A percentile compares a stretch with the other conserved stretches of the same genome.
phyloP scores from a whole-genome alignment of 331 rosid species.

The Ulmus americana region DNA sequence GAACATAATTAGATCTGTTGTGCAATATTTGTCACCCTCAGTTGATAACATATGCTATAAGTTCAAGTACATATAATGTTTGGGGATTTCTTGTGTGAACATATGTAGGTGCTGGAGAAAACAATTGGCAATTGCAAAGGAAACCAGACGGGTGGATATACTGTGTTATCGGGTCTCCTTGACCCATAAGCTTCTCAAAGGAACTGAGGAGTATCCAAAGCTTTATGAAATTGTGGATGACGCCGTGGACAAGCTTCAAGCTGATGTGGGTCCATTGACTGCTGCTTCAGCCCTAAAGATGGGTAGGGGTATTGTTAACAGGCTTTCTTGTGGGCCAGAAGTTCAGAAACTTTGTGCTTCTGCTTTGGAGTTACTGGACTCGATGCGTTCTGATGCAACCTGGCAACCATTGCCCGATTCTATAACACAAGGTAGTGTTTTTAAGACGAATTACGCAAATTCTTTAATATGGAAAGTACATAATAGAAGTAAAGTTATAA shows the following conservation, averaged over 20 bases:
- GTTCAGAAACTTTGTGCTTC: constrained; percentile 76
- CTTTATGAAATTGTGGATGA: constrained; percentile 58
- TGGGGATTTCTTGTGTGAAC: constrained; percentile 18
- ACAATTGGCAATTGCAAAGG: constrained; percentile 68
- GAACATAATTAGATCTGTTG: not conserved
- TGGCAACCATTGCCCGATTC: constrained; percentile 28
- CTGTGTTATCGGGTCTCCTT: constrained; percentile 81
- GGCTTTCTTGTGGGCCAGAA: constrained; percentile 96
- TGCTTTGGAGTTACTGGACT: constrained; percentile 72
- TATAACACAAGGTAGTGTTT: constrained; percentile 45
- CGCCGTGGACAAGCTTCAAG: constrained; percentile 78
- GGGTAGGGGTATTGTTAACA: constrained; percentile 92
- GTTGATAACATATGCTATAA: not conserved
- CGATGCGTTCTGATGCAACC: constrained; percentile 33
- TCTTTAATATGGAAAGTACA: not conserved
- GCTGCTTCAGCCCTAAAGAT: constrained; percentile 75
- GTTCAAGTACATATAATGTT: constrained; percentile 17
- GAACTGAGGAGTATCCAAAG: constrained; percentile 51
- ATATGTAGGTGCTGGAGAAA: constrained; percentile 73
- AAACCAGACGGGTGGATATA: constrained; percentile 86
- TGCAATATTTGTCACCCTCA: not conserved
- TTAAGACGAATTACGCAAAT: not conserved
- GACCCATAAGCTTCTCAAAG: constrained; percentile 74
- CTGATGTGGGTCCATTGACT: constrained; percentile 77
- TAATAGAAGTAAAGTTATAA: not conserved